phyloP scores from a whole-genome alignment of 73 alveolate genomes.

The Urostyla sp. region DNA sequence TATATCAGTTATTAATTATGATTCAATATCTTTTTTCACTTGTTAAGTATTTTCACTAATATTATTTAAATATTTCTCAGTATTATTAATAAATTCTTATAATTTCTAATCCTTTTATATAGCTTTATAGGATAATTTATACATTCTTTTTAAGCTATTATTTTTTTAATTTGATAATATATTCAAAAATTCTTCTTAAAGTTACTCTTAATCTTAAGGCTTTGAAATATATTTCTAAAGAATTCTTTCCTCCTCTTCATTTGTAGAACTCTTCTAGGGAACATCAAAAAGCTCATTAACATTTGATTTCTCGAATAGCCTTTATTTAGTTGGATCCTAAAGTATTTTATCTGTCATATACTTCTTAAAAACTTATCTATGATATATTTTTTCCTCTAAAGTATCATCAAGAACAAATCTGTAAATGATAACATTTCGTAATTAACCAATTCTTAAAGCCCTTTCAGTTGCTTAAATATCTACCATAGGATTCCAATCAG shows the following conservation, averaged over 20 bases:
- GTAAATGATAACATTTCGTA: conserved; percentile 75
- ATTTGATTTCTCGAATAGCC: conserved; percentile 68
- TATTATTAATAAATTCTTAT: conserved; percentile 5
- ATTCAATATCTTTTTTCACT: conserved; percentile 29
- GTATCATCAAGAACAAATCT: conserved; percentile 75
- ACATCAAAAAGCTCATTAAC: conserved; percentile 69
- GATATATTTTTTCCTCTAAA: conserved; percentile 84
- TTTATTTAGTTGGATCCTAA: conserved; percentile 77
- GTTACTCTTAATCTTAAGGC: not conserved
- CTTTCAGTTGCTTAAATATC: conserved; percentile 85
- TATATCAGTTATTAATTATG: conserved; percentile 1
- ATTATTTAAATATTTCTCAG: conserved; percentile 15
- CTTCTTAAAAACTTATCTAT: conserved; percentile 80
- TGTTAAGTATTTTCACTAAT: not conserved
- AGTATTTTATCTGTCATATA: conserved; percentile 76
- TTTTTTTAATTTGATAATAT: not conserved
- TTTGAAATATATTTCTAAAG: not conserved
- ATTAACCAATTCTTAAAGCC: conserved; percentile 79
- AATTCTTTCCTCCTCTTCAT: not conserved
- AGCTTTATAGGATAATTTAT: conserved; percentile 12
- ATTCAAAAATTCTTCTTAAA: conserved; percentile 1
- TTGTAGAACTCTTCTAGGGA: conserved; percentile 42
- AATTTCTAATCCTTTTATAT: conserved; percentile 30
- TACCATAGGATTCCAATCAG: conserved; percentile 88
- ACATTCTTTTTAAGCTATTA: not conserved